Conservation (phyloP, 2,329 filamentous ascomycete genomes). For the Pseudogymnoascus sp. region DNA sequence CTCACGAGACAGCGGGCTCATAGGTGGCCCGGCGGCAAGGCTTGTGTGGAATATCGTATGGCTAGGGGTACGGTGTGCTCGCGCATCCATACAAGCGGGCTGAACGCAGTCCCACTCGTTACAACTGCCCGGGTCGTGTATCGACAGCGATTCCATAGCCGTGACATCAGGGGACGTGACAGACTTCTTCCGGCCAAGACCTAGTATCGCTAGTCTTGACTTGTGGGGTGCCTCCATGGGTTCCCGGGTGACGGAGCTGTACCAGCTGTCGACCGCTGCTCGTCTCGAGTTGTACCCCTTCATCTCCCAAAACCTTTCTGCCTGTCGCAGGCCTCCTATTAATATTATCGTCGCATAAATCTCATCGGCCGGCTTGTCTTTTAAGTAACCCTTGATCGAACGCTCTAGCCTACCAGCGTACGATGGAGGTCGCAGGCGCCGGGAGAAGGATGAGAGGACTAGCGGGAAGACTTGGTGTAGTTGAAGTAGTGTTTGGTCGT, state of each 20-base stretch:
- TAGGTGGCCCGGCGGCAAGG: constrained; percentile 53
- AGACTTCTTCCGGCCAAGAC: constrained; percentile 52
- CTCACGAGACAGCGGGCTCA: constrained; percentile 45
- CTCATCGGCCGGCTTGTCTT: constrained; percentile 54
- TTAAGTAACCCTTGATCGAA: constrained; percentile 54
- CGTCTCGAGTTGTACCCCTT: constrained; percentile 56
- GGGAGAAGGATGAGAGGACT: constrained; percentile 56
- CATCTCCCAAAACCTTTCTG: constrained; percentile 57
- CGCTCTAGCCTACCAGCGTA: constrained; percentile 57
- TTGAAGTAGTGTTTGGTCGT: constrained; percentile 52
- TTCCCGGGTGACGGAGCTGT: constrained; percentile 42
- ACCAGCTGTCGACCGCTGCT: constrained; percentile 53
- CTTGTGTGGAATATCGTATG: constrained; percentile 48
- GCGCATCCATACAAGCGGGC: constrained; percentile 21
- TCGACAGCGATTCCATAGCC: constrained; percentile 18
- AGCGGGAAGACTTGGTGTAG: constrained; percentile 59
- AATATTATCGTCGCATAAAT: constrained; percentile 53
- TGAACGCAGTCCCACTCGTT: constrained; percentile 30
- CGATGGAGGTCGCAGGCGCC: constrained; percentile 53
- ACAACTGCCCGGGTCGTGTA: constrained; percentile 22
- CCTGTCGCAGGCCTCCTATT: constrained; percentile 53
- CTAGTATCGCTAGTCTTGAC: constrained; percentile 40
- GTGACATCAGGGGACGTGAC: not conserved
- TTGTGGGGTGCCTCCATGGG: constrained; percentile 34
- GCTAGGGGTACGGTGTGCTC: not conserved